These are phyloP conservation scores for Lobulomyces angularis DNA, from an alignment of 192 early-diverging fungal species.

Conservation along the genomic window DNA sequence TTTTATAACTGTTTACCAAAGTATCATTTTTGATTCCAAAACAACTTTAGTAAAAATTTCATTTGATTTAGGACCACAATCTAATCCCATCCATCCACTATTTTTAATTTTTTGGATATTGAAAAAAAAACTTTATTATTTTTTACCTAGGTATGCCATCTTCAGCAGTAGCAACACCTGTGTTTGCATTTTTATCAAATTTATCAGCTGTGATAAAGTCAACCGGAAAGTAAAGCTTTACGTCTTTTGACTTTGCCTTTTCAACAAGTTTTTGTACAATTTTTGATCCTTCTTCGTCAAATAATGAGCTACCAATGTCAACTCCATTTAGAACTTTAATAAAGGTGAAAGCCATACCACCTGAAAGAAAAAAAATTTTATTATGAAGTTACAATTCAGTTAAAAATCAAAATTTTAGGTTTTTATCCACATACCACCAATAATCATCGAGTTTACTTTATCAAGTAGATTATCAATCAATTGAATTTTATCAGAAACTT, in stretches of 20 bases:
- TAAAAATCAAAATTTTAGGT: too few relatives aligned
- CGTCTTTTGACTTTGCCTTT: slow-evolving; percentile 81
- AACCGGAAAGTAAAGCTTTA: slow-evolving; percentile 76
- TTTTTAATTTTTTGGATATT: too few relatives aligned
- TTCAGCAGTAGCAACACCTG: slow-evolving; percentile 71
- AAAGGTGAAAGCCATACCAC: slow-evolving; percentile 99
- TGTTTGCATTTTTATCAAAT: slow-evolving; percentile 74
- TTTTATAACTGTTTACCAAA: slow-evolving; percentile 48
- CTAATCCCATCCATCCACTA: slow-evolving; percentile 88
- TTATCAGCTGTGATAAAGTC: slow-evolving; percentile 86
- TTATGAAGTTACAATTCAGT: too few relatives aligned
- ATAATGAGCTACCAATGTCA: slow-evolving; percentile 86
- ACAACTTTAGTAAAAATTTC: slow-evolving; percentile 57
- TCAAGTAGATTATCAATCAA: slow-evolving; percentile 95
- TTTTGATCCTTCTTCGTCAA: slow-evolving; percentile 73
- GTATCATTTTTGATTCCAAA: slow-evolving; percentile 71
- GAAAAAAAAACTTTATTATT: too few relatives aligned
- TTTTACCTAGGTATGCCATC: slow-evolving; percentile 78
- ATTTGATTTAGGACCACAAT: slow-evolving; percentile 74
- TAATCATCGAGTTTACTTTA: slow-evolving; percentile 78
- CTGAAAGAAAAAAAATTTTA: slow-evolving; percentile 45
- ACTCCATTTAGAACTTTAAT: slow-evolving; percentile 77
- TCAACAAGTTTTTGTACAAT: slow-evolving; percentile 71
- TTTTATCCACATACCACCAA: too few relatives aligned
- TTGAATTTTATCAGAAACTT: slow-evolving; percentile 98